These are phyloP conservation scores for Chaetomidium leptoderma DNA, from an alignment of 495 filamentous ascomycete species.

Conservation along the genomic window DNA sequence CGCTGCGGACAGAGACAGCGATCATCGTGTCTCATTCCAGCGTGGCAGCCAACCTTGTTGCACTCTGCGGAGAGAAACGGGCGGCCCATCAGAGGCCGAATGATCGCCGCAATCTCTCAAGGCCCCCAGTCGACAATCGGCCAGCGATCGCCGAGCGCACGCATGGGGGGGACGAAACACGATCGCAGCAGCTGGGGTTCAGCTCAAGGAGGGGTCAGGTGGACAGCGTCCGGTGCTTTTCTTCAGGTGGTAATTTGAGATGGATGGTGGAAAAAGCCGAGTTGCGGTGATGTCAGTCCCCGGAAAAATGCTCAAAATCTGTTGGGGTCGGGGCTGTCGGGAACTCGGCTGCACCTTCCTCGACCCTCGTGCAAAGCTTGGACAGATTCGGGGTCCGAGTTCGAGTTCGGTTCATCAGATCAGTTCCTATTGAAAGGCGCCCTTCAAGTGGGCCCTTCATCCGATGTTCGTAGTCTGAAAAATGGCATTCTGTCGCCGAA, in stretches of 20 bases:
- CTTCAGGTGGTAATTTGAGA: neutral
- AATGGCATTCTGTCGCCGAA: too few relatives aligned
- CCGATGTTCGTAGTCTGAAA: neutral
- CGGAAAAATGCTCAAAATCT: too few relatives aligned
- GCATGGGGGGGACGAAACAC: neutral
- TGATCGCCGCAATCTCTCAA: conserved; percentile 14
- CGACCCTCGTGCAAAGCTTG: neutral
- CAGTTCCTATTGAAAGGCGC: neutral
- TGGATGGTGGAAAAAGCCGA: neutral
- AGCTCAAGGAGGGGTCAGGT: neutral
- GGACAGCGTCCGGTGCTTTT: neutral
- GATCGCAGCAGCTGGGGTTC: neutral
- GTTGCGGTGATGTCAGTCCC: neutral
- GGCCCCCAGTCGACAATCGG: conserved; percentile 1
- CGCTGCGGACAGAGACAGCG: conserved; percentile 3
- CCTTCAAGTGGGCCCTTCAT: neutral
- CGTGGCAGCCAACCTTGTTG: conserved; percentile 7
- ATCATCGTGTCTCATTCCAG: conserved; percentile 16
- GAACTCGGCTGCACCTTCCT: neutral
- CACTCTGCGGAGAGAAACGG: conserved; percentile 13
- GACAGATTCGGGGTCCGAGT: neutral
- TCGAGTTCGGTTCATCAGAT: neutral
- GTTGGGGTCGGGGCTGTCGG: neutral
- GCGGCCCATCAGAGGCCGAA: neutral
- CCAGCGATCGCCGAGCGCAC: conserved; percentile 4